Evolutionary conservation across 495 filamentous ascomycete genomes (phyloP), one percentile per base, ranked within the genome.

Genomic region (Penicillium robsamsonii): DNA sequence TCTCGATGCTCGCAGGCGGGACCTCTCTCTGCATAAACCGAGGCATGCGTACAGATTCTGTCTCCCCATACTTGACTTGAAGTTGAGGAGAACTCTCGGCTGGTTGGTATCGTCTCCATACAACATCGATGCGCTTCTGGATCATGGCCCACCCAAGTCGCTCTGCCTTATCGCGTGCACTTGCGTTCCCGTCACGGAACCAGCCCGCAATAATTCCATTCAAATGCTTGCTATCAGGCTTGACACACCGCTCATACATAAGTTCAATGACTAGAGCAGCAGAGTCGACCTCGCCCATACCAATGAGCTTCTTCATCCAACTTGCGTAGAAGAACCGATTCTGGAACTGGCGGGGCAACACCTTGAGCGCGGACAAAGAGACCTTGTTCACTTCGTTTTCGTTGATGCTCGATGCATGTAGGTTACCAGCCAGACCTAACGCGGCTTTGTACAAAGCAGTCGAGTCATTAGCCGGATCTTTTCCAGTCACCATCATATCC

Each of bases 271-370:
- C 87, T 38, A 82, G 74, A 35, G 81, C 82, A 7, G 88, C 88
- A 10, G 85, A 85, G 59, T 87, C 81, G 17, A 87, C 73, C 53
- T 90, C 82, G 6, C 84, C 86, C 63, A 84, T 82, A 27, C 86
- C 87, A 56, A 92, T 86, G 2, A 92, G 79, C 40, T 89, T 85
- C 69, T 90, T 91, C 63, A 91, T 77, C 88, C 88, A 92, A 60
- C 84, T 90, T 12, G 86, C 89, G 58, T 87, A 85, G 69, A 92
- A 92, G 70, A 87, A 91, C 40, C 88, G 84, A 62, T 89, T 91
- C 48, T 87, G 82, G 47, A 88, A 82, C 25, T 71, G 73, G 9
- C 80, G 73, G 7, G 89, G 87, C 18, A 91, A 63, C 40, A 77
- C 63, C 8, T 77, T 79, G 17, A 85, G 65, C 22, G 73, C 75